phyloP scores from a whole-genome alignment of 2,329 filamentous ascomycete species.

The Aspergillus persii region DNA sequence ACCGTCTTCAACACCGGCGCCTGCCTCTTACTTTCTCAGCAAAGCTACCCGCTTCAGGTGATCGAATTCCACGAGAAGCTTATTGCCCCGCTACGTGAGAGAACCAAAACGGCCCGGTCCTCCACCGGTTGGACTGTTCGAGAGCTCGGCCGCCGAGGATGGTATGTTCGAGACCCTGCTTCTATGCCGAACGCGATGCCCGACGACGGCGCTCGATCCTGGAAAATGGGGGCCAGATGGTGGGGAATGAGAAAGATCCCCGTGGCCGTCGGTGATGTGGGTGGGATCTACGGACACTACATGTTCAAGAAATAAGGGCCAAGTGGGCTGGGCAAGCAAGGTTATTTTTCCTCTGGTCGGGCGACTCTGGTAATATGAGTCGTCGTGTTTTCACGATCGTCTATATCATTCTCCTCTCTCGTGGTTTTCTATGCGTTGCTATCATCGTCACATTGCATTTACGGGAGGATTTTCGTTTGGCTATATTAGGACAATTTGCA shows the following conservation, averaged over 20 bases:
- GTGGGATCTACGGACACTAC: slow-evolving; percentile 59
- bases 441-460: slow-evolving; percentile 6
- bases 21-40: slow-evolving; percentile 57
- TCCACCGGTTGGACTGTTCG: slow-evolving; percentile 69
- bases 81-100: slow-evolving; percentile 63
- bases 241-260: slow-evolving; percentile 77
- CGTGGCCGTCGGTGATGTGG: slow-evolving; percentile 55
- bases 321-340: neutral
- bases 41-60: slow-evolving; percentile 69
- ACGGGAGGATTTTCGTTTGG: slow-evolving; percentile 12
- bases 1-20: slow-evolving; percentile 57
- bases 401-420: slow-evolving; percentile 9
- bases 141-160: slow-evolving; percentile 67
- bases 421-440: slow-evolving; percentile 7
- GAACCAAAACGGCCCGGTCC: slow-evolving; percentile 52
- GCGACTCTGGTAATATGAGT: neutral
- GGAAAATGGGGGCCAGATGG: slow-evolving; percentile 82
- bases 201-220: slow-evolving; percentile 61
- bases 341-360: slow-evolving; percentile 11
- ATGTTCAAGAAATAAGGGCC: slow-evolving; percentile 54
- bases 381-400: slow-evolving; percentile 9
- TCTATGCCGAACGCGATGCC: slow-evolving; percentile 30
- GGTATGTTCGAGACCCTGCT: slow-evolving; percentile 54
- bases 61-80: slow-evolving; percentile 71
- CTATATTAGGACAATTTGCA: slow-evolving; percentile 10